These are phyloP conservation scores for Lentinula edodes DNA, from an alignment of 768 basidiomycete species.

Conservation along the genomic window DNA sequence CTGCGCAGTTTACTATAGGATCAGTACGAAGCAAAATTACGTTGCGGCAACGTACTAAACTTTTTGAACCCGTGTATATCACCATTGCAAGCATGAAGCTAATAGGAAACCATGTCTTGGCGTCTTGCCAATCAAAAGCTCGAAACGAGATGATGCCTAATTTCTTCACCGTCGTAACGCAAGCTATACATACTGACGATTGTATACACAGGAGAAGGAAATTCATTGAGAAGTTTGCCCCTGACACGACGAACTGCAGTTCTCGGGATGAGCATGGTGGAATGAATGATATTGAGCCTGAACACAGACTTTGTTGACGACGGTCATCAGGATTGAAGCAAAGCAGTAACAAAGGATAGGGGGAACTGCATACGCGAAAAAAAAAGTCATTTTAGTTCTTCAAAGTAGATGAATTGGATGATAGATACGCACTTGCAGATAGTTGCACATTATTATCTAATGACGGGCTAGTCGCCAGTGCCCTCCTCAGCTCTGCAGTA, in stretches of 20 bases:
- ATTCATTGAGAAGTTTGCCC: slow-evolving; percentile 91
- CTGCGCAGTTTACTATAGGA: slow-evolving; percentile 32
- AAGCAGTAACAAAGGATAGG: slow-evolving; percentile 87
- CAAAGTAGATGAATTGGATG: neutral
- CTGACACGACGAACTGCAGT: slow-evolving; percentile 88
- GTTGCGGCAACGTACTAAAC: slow-evolving; percentile 59
- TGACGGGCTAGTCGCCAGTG: slow-evolving; percentile 21
- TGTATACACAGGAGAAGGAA: slow-evolving; percentile 92
- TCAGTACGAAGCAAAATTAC: neutral
- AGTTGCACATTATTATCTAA: slow-evolving; percentile 19
- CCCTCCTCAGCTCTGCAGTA: slow-evolving; percentile 49
- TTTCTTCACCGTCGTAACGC: slow-evolving; percentile 71
- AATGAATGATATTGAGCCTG: neutral
- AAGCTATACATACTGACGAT: slow-evolving; percentile 77
- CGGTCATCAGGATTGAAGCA: slow-evolving; percentile 94
- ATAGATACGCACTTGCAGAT: slow-evolving; percentile 22
- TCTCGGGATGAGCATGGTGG: neutral
- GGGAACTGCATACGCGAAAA: slow-evolving; percentile 45
- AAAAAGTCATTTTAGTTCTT: neutral
- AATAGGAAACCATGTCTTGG: slow-evolving; percentile 92
- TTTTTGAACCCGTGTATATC: slow-evolving; percentile 98
- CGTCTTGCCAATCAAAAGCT: slow-evolving; percentile 75
- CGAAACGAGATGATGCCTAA: slow-evolving; percentile 80
- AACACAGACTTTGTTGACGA: slow-evolving; percentile 80
- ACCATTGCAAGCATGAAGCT: slow-evolving; percentile 88